A percentile compares a stretch with the other conserved stretches of the same genome.
phyloP scores from a whole-genome alignment of 495 filamentous ascomycete species.

The Penicillium malachiteum region DNA sequence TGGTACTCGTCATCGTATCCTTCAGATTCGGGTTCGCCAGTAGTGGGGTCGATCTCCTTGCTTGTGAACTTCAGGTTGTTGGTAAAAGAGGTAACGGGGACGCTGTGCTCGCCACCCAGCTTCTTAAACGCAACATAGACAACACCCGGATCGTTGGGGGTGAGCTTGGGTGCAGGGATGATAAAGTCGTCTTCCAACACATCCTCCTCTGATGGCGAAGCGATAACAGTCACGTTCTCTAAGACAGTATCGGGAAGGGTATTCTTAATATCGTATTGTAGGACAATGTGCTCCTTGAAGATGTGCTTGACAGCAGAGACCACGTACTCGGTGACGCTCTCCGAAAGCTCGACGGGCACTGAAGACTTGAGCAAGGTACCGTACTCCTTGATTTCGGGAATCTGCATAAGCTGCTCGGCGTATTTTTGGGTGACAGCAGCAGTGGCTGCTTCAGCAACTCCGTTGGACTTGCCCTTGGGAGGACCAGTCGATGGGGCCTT shows the following conservation, averaged over 20 bases:
- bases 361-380: conserved; percentile 90
- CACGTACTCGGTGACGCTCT: conserved; percentile 97
- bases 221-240: conserved; percentile 84
- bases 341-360: conserved; percentile 81
- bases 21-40: conserved; percentile 82
- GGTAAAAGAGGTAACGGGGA: conserved; percentile 77
- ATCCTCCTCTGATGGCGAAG: conserved; percentile 82
- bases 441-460: conserved; percentile 72
- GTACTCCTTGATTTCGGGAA: conserved; percentile 87
- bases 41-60: conserved; percentile 97
- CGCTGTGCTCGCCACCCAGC: conserved; percentile 61
- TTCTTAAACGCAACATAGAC: conserved; percentile 96
- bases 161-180: conserved; percentile 78
- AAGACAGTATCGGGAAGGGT: conserved; percentile 87
- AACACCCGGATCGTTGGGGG: conserved; percentile 80
- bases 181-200: conserved; percentile 85
- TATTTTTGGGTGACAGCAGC: conserved; percentile 83
- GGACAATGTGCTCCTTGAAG: conserved; percentile 92
- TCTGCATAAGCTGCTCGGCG: conserved; percentile 77
- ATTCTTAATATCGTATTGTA: conserved; percentile 98
- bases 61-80: conserved; percentile 95
- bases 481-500: conserved; percentile 86
- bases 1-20: conserved; percentile 98
- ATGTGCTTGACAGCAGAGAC: conserved; percentile 93
- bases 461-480: conserved; percentile 66